A percentile compares a stretch with the other conserved stretches of the same genome.
phyloP scores from a whole-genome alignment of 2,329 filamentous ascomycete genomes.

The Neonectria ditissima region DNA sequence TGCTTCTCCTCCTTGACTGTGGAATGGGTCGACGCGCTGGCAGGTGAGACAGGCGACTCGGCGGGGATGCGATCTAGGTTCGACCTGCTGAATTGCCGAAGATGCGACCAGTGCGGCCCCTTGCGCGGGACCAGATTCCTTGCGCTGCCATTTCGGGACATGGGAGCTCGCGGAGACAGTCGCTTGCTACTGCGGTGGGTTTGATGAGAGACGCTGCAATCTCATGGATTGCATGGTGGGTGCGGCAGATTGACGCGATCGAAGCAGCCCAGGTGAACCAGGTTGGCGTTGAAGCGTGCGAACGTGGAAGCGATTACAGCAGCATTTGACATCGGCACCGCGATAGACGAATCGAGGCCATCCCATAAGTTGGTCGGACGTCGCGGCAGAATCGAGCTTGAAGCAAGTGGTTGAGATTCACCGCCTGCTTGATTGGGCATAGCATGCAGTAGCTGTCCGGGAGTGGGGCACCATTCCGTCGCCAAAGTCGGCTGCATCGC shows the following conservation, averaged over 20 bases:
- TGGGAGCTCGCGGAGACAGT: constrained; percentile 38
- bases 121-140: constrained; percentile 54
- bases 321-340: constrained; percentile 16
- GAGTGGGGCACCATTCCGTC: constrained; percentile 6
- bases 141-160: constrained; percentile 46
- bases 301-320: constrained; percentile 24
- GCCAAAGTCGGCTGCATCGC: constrained; percentile 10
- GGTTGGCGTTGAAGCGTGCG: constrained; percentile 15
- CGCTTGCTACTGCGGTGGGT: constrained; percentile 35
- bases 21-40: constrained; percentile 63
- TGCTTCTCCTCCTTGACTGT: constrained; percentile 54
- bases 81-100: constrained; percentile 64
- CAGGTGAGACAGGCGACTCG: constrained; percentile 59
- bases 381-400: constrained; percentile 45
- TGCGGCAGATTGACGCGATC: constrained; percentile 26
- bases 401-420: constrained; percentile 20
- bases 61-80: constrained; percentile 58
- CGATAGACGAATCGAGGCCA: constrained; percentile 30
- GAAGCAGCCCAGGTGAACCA: constrained; percentile 26
- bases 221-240: constrained; percentile 41
- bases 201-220: constrained; percentile 32
- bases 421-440: constrained; percentile 42
- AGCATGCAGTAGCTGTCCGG: neutral
- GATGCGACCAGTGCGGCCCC: constrained; percentile 63
- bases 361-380: constrained; percentile 30